Evolutionary conservation across 805 yeast species (phyloP).

Genomic region (Kockiozyma suomiensis): DNA sequence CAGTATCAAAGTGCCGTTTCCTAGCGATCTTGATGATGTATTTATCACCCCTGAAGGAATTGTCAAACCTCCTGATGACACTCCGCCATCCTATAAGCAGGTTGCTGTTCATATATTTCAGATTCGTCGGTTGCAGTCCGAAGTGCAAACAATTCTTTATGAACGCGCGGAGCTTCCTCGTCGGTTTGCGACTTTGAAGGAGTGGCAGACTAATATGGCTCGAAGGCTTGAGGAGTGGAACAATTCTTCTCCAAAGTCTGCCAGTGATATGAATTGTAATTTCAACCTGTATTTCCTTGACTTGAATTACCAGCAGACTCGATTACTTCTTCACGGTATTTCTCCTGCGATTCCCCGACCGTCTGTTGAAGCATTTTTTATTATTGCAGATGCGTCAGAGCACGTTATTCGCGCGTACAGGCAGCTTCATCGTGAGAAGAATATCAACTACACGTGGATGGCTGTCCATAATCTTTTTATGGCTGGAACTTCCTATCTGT

Average conservation of each 20-base stretch:
- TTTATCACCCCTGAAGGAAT: slow-evolving; percentile 49
- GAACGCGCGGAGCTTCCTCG: slow-evolving; percentile 75
- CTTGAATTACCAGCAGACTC: slow-evolving; percentile 75
- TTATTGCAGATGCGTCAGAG: slow-evolving; percentile 64
- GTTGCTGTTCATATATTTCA: slow-evolving; percentile 68
- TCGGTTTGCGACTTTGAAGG: slow-evolving; percentile 52
- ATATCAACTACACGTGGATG: slow-evolving; percentile 87
- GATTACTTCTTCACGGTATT: slow-evolving; percentile 71
- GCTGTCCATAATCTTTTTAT: slow-evolving; percentile 85
- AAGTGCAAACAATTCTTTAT: slow-evolving; percentile 70
- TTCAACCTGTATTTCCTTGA: slow-evolving; percentile 71
- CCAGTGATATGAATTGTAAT: slow-evolving; percentile 66
- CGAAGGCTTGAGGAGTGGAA: slow-evolving; percentile 66
- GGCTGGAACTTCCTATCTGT: slow-evolving; percentile 85
- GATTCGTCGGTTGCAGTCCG: slow-evolving; percentile 74
- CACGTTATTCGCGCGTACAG: slow-evolving; percentile 67
- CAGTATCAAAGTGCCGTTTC: slow-evolving; percentile 68
- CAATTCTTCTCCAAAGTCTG: slow-evolving; percentile 55
- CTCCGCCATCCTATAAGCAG: slow-evolving; percentile 59
- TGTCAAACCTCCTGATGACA: slow-evolving; percentile 32
- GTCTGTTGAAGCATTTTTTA: slow-evolving; percentile 54
- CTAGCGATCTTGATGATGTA: slow-evolving; percentile 75
- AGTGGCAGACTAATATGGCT: slow-evolving; percentile 65
- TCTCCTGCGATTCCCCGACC: slow-evolving; percentile 68
- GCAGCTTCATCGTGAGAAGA: slow-evolving; percentile 56